Evolutionary conservation across 805 yeast genomes (phyloP).

Genomic region (Metschnikowia koreensis): DNA sequence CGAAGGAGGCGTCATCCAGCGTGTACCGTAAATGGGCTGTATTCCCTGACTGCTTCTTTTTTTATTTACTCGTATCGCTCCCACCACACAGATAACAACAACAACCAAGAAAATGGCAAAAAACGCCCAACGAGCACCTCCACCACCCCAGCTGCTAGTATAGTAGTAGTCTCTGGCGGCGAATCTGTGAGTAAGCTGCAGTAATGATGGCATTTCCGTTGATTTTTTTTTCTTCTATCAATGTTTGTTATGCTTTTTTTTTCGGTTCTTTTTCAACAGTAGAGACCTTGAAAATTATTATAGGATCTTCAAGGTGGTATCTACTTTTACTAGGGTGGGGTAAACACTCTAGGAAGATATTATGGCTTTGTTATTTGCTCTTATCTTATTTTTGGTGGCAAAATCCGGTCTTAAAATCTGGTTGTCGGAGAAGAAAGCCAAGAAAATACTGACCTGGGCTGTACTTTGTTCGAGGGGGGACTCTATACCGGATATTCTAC

Average conservation of each 20-base stretch:
- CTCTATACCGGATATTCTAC: background rate
- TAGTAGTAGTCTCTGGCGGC: constrained; percentile 3
- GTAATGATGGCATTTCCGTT: constrained; percentile 8
- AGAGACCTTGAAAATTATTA: too few relatives aligned
- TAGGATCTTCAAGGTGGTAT: too few relatives aligned
- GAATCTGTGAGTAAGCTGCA: background rate
- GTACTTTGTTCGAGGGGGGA: background rate
- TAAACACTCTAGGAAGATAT: too few relatives aligned
- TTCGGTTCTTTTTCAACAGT: background rate
- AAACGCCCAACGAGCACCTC: constrained; percentile 60
- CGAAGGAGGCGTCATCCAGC: constrained; percentile 86
- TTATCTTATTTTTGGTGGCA: background rate
- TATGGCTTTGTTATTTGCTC: background rate
- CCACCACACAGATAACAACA: constrained; percentile 44
- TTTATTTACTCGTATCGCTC: constrained; percentile 55
- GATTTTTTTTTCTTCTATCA: background rate
- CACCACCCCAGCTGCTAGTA: constrained; percentile 21
- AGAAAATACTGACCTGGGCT: background rate
- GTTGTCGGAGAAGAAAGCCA: background rate
- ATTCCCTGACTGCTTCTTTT: constrained; percentile 48
- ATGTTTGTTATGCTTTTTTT: background rate
- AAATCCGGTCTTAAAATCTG: background rate
- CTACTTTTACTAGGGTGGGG: too few relatives aligned
- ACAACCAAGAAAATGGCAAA: constrained; percentile 59
- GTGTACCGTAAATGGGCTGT: constrained; percentile 69